Percentiles rank a stretch among this genome's conserved stretches.
Conservation (phyloP, 129 eudicot genomes). For the Dittrichia graveolens region DNA sequence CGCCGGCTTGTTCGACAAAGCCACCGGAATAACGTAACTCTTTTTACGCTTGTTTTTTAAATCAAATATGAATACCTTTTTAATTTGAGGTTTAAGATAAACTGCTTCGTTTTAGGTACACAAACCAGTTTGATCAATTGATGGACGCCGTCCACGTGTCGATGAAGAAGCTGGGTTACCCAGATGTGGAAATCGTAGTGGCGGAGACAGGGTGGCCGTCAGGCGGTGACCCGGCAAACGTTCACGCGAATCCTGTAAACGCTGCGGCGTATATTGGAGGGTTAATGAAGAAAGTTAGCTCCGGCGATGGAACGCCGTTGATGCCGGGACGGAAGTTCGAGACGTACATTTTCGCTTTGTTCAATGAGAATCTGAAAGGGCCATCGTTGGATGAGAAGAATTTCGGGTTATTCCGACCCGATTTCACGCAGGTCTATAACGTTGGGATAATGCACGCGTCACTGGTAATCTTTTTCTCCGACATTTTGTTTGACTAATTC, state of each 20-base stretch:
- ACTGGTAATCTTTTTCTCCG: slow-evolving; percentile 35
- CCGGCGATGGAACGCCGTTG: slow-evolving; percentile 83
- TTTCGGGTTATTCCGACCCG: slow-evolving; percentile 86
- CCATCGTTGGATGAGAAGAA: slow-evolving; percentile 80
- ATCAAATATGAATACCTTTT: too few relatives aligned
- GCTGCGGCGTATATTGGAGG: slow-evolving; percentile 75
- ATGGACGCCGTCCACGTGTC: slow-evolving; percentile 70
- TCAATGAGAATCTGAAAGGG: slow-evolving; percentile 81
- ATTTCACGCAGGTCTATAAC: slow-evolving; percentile 73
- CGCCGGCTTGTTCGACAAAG: slow-evolving; percentile 54
- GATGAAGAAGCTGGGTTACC: slow-evolving; percentile 72
- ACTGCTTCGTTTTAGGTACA: slow-evolving; percentile 31
- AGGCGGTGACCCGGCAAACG: slow-evolving; percentile 55
- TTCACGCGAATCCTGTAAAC: slow-evolving; percentile 52
- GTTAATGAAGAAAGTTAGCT: slow-evolving; percentile 48
- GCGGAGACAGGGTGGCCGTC: slow-evolving; percentile 99
- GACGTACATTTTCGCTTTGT: slow-evolving; percentile 74
- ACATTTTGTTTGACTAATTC: slow-evolving; percentile 21
- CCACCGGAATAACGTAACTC: slow-evolving; percentile 40
- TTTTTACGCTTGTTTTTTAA: background rate
- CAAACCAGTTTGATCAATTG: slow-evolving; percentile 71
- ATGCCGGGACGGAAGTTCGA: slow-evolving; percentile 82
- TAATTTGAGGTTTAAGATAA: background rate
- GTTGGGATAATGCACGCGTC: slow-evolving; percentile 62
- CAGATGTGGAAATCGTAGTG: slow-evolving; percentile 71